Conservation (phyloP, 2,329 filamentous ascomycete species). For the Diaporthe amygdali region DNA sequence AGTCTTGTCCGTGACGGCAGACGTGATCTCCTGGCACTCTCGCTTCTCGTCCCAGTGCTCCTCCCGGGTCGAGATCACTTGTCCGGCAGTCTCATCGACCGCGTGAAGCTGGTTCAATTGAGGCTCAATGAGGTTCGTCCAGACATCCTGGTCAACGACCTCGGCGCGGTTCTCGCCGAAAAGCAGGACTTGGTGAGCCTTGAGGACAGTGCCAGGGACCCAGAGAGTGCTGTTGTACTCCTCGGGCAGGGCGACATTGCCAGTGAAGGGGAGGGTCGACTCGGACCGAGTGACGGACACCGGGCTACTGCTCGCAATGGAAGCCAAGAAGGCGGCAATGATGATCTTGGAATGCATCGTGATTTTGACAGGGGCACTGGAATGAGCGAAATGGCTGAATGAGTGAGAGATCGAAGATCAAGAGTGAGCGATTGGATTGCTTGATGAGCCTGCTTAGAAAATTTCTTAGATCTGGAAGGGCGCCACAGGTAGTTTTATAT, state of each 20-base stretch:
- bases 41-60: constrained; percentile 4
- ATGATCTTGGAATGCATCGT: background rate
- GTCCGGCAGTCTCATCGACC: background rate
- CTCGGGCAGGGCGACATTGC: background rate
- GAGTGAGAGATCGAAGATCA: background rate
- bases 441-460: background rate
- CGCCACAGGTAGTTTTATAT: background rate
- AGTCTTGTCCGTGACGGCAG: background rate
- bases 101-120: background rate
- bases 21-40: background rate
- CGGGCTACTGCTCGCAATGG: background rate
- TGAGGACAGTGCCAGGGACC: background rate
- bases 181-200: background rate
- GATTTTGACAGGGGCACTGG: background rate
- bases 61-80: background rate
- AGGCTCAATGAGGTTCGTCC: background rate
- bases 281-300: background rate
- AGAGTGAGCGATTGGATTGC: background rate
- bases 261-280: background rate
- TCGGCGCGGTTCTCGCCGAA: background rate
- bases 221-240: background rate
- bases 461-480: background rate
- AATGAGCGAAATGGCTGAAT: background rate
- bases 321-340: background rate
- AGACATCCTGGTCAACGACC: background rate